Evolutionary conservation across 306 rosid species (phyloP).

Genomic region (Aeschynomene evenia): DNA sequence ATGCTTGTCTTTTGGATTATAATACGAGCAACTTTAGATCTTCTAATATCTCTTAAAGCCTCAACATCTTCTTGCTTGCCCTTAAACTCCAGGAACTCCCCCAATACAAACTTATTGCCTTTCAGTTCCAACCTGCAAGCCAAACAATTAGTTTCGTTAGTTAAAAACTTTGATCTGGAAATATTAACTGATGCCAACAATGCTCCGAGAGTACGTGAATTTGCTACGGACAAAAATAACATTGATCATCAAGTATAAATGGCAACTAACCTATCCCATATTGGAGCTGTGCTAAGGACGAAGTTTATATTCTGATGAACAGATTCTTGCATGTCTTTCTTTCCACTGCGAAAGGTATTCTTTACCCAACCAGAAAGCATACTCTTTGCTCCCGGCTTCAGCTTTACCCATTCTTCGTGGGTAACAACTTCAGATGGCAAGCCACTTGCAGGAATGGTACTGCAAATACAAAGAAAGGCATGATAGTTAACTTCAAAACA

Average conservation of each 20-base stretch:
- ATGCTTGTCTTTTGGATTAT: conserved; percentile 78
- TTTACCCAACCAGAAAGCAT: conserved; percentile 70
- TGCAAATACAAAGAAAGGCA: conserved; percentile 35
- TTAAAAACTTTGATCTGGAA: not conserved
- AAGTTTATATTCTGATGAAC: conserved; percentile 62
- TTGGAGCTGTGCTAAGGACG: conserved; percentile 77
- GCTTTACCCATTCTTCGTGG: conserved; percentile 66
- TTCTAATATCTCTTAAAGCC: conserved; percentile 61
- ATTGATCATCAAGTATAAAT: conserved; percentile 11
- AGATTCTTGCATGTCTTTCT: conserved; percentile 69
- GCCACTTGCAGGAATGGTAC: conserved; percentile 48
- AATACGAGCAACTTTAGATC: conserved; percentile 75
- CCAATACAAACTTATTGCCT: conserved; percentile 70
- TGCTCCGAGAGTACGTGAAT: not conserved
- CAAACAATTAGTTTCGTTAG: conserved; percentile 23
- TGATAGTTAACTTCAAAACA: conserved; percentile 6
- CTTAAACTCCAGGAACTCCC: conserved; percentile 89
- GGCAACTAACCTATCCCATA: conserved; percentile 88
- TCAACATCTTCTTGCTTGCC: conserved; percentile 77
- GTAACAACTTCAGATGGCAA: conserved; percentile 79
- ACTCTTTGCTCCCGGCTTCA: conserved; percentile 64
- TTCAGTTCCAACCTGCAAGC: conserved; percentile 76
- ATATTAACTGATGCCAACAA: conserved; percentile 10
- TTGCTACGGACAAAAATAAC: too few relatives aligned
- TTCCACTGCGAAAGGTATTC: conserved; percentile 60